Percentiles rank a stretch among this genome's conserved stretches.
Conservation (phyloP, 306 rosid species). For the Castanospermum australe region DNA sequence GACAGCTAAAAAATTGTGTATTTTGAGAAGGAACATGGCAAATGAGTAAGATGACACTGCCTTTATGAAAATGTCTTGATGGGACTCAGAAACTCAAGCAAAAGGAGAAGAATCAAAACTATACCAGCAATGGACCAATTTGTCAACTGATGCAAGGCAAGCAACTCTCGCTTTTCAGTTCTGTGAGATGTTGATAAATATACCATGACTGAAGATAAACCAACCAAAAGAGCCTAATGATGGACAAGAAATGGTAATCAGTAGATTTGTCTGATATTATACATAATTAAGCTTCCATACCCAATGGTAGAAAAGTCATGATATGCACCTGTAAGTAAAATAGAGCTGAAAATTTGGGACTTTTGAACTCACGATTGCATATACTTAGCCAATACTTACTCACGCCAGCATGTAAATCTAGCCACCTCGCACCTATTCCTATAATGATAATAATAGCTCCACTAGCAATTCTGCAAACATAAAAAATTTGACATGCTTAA, state of each 20-base stretch:
- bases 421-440: slow-evolving; percentile 72
- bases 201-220: slow-evolving; percentile 77
- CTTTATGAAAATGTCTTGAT: neutral
- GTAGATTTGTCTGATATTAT: neutral
- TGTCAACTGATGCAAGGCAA: slow-evolving; percentile 61
- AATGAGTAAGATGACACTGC: neutral
- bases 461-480: slow-evolving; percentile 66
- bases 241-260: neutral
- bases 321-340: slow-evolving; percentile 70
- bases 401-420: slow-evolving; percentile 56
- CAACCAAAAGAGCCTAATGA: slow-evolving; percentile 74
- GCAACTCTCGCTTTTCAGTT: slow-evolving; percentile 71
- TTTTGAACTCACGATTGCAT: slow-evolving; percentile 50
- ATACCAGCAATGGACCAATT: slow-evolving; percentile 85
- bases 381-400: slow-evolving; percentile 69
- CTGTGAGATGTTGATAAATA: slow-evolving; percentile 80
- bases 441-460: slow-evolving; percentile 71
- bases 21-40: neutral
- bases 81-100: neutral
- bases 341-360: slow-evolving; percentile 53
- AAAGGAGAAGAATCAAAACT: slow-evolving; percentile 25
- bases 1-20: neutral
- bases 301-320: slow-evolving; percentile 1
- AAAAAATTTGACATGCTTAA: slow-evolving; percentile 7
- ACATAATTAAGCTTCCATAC: slow-evolving; percentile 25